These are phyloP conservation scores for Trichaptum fuscoviolaceum DNA, from an alignment of 768 basidiomycete genomes.

Conservation along the genomic window DNA sequence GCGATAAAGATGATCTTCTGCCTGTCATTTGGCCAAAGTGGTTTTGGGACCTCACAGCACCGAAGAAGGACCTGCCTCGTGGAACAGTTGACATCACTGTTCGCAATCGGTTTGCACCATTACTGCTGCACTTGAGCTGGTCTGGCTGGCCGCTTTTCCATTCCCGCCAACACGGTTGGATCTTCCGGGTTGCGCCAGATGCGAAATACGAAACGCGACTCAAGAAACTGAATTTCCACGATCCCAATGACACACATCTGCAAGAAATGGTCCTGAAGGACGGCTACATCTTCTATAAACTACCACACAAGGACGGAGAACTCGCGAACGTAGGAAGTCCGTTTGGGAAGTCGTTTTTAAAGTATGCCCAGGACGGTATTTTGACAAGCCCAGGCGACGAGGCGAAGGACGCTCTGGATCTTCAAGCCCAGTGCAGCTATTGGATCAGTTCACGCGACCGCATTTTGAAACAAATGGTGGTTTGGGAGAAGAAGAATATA, in stretches of 20 bases:
- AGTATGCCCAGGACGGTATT: conserved; percentile 82
- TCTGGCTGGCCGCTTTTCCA: conserved; percentile 77
- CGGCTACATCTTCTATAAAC: conserved; percentile 74
- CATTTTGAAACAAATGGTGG: conserved; percentile 87
- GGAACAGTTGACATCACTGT: conserved; percentile 83
- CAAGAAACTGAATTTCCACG: conserved; percentile 50
- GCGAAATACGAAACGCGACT: conserved; percentile 41
- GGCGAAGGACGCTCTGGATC: conserved; percentile 79
- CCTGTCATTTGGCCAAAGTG: conserved; percentile 87
- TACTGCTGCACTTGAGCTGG: conserved; percentile 87
- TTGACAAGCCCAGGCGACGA: conserved; percentile 76
- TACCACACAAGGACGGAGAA: conserved; percentile 96
- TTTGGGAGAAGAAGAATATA: conserved; percentile 59
- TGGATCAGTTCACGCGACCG: conserved; percentile 96
- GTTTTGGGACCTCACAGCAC: conserved; percentile 88
- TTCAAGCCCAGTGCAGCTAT: conserved; percentile 94
- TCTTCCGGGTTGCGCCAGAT: conserved; percentile 60
- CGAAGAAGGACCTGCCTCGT: conserved; percentile 58
- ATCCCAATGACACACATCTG: conserved; percentile 56
- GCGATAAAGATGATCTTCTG: conserved; percentile 24
- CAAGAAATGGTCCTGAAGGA: conserved; percentile 42
- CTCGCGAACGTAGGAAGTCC: conserved; percentile 93
- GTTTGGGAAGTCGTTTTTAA: conserved; percentile 83
- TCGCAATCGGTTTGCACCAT: conserved; percentile 74
- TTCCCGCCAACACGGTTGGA: conserved; percentile 89